phyloP scores from a whole-genome alignment of 805 yeast species.

The Wickerhamiella dianesei region DNA sequence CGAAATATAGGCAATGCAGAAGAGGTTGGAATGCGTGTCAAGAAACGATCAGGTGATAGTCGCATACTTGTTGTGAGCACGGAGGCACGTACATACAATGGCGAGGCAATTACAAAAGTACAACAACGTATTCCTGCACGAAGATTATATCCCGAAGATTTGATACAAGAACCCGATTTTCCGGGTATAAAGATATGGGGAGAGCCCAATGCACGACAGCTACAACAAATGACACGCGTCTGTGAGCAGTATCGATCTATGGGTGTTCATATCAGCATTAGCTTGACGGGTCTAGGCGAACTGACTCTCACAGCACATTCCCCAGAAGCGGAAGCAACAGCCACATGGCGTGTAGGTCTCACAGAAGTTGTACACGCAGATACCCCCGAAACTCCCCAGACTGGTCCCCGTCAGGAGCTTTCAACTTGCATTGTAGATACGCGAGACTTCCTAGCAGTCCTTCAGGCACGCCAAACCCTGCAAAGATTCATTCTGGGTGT shows the following conservation, averaged over 20 bases:
- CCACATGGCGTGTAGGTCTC: constrained; percentile 20
- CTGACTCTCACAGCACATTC: constrained; percentile 17
- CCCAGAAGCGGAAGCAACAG: constrained; percentile 20
- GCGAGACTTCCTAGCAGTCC: constrained; percentile 12
- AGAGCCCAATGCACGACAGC: constrained; percentile 15
- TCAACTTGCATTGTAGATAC: constrained; percentile 8
- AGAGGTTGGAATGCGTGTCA: constrained; percentile 18
- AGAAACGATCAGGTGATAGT: constrained; percentile 28
- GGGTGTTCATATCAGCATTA: constrained; percentile 15
- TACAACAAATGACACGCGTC: constrained; percentile 27
- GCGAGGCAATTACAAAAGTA: constrained; percentile 17
- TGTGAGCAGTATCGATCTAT: constrained; percentile 24
- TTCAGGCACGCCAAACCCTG: constrained; percentile 10
- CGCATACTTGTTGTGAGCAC: constrained; percentile 40
- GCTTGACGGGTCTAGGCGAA: constrained; percentile 15
- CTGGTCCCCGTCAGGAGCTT: not conserved
- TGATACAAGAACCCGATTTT: constrained; percentile 35
- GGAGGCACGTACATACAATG: constrained; percentile 48
- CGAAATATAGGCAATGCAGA: constrained; percentile 22
- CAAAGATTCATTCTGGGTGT: constrained; percentile 16
- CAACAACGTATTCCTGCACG: constrained; percentile 47
- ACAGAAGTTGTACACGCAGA: constrained; percentile 8
- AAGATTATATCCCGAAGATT: constrained; percentile 41
- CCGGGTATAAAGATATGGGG: constrained; percentile 44
- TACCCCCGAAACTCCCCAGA: not conserved